Conservation (phyloP, 2,329 filamentous ascomycete genomes). For the Aspergillus sp. region DNA sequence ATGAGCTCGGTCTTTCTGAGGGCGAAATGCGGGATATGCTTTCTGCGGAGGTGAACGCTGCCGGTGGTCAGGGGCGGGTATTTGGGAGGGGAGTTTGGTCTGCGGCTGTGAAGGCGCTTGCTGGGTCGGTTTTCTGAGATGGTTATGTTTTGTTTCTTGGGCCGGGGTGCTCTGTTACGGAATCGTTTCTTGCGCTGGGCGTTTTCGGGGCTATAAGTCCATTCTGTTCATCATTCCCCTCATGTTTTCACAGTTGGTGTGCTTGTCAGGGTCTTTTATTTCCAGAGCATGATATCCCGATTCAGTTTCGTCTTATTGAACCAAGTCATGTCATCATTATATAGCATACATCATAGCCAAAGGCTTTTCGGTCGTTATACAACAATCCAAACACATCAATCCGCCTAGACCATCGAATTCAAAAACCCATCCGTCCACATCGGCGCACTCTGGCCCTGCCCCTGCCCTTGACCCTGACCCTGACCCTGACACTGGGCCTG, state of each 20-base stretch:
- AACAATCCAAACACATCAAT: neutral
- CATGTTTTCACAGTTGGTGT: conserved; percentile 2
- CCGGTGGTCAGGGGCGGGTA: too few species aligned
- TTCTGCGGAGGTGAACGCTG: conserved; percentile 16
- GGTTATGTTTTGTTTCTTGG: conserved; percentile 2
- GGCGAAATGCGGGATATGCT: conserved; percentile 29
- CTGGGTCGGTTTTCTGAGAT: conserved; percentile 24
- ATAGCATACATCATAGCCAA: too few species aligned
- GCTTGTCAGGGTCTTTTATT: too few species aligned
- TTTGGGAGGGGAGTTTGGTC: conserved; percentile 33
- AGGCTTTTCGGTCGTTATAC: neutral
- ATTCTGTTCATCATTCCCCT: too few species aligned
- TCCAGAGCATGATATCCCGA: too few species aligned
- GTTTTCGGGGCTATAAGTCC: too few species aligned
- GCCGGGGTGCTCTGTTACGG: too few species aligned
- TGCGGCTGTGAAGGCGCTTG: conserved; percentile 28
- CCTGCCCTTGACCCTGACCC: neutral
- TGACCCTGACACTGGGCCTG: conserved; percentile 1
- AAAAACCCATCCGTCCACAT: conserved; percentile 12
- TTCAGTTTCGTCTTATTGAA: too few species aligned
- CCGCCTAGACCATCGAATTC: conserved; percentile 9
- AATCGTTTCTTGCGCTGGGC: too few species aligned
- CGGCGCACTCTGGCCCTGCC: conserved; percentile 2
- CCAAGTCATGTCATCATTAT: too few species aligned
- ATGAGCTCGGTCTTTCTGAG: conserved; percentile 21